phyloP scores from a whole-genome alignment of 176 grass and related monocot species.

The Hordeum vulgare region MorexV3_pseudomolecules_assembly NC_058519.1:49945577-49946076 shows the following conservation, averaged over 20 bases:
- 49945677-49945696: not conserved
- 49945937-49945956: not conserved
- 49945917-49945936: not conserved
- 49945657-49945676: not conserved
- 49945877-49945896: too few relatives aligned
- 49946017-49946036: not conserved
- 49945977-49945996: not conserved
- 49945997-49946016: not conserved
- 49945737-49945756: not conserved
- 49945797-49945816: not conserved
- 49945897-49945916: not conserved
- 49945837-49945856: too few relatives aligned
- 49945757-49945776: not conserved
- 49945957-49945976: not conserved
- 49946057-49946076: too few relatives aligned
- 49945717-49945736: not conserved
- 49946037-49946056: too few relatives aligned
- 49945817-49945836: not conserved
- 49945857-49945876: too few relatives aligned
- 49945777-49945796: not conserved
- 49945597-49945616: not conserved
- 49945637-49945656: not conserved
- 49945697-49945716: not conserved
- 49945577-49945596: not conserved
- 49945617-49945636: not conserved